A percentile compares a stretch with the other conserved stretches of the same genome.
Conservation (phyloP, 1,139 yeast genomes). For the Sugiyamaella pinicola region DNA sequence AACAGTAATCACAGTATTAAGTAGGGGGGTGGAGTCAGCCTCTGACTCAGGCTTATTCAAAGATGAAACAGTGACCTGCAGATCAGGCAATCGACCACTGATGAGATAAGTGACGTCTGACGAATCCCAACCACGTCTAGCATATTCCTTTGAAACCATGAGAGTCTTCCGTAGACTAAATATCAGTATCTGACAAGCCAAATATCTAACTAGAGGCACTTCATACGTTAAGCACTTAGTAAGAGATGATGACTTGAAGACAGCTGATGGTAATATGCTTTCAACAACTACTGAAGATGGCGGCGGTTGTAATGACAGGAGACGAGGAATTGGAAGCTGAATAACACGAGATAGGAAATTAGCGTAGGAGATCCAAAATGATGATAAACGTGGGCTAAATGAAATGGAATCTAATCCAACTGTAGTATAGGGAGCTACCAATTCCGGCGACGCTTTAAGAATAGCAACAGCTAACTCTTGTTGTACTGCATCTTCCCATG, state of each 20-base stretch:
- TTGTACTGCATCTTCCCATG: conserved; percentile 76
- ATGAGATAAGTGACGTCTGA: conserved; percentile 45
- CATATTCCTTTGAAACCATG: conserved; percentile 45
- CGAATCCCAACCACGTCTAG: conserved; percentile 47
- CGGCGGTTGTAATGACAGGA: conserved; percentile 32
- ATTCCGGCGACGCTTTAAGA: conserved; percentile 61
- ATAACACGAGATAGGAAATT: conserved; percentile 62
- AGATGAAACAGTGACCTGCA: conserved; percentile 41
- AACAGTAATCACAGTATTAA: conserved; percentile 10
- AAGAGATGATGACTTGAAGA: conserved; percentile 56
- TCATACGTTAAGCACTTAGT: conserved; percentile 59
- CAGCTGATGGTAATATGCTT: conserved; percentile 63
- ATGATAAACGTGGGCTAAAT: conserved; percentile 68
- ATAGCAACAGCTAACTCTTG: conserved; percentile 57
- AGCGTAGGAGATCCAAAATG: conserved; percentile 82
- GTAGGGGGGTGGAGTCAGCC: neutral
- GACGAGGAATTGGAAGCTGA: conserved; percentile 54
- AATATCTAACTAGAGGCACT: conserved; percentile 61
- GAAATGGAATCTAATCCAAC: conserved; percentile 47
- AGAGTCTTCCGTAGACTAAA: conserved; percentile 58
- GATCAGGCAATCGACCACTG: conserved; percentile 52
- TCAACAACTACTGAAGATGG: conserved; percentile 48
- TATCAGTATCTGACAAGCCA: conserved; percentile 62
- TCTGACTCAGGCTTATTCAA: neutral
- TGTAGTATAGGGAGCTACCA: conserved; percentile 70